These are phyloP conservation scores for Solioccasus polychromus DNA, from an alignment of 768 basidiomycete genomes.

Conservation along the genomic window DNA sequence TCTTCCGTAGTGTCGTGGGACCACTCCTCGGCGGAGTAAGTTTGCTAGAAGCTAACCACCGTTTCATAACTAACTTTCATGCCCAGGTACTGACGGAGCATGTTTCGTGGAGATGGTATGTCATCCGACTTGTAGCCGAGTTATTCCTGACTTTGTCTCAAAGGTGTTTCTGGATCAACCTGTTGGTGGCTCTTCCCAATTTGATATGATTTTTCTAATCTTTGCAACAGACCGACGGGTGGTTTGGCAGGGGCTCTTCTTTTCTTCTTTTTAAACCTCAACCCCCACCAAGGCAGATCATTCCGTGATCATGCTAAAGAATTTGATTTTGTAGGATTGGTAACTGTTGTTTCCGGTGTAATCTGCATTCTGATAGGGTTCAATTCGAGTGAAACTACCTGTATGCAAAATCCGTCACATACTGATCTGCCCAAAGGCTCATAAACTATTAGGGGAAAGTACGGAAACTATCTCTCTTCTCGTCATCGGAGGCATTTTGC, in stretches of 20 bases:
- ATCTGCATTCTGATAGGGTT: slow-evolving; percentile 38
- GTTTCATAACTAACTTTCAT: not conserved
- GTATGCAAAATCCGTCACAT: slow-evolving; percentile 11
- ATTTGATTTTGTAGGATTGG: slow-evolving; percentile 38
- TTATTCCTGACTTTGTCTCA: not conserved
- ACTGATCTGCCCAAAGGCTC: not conserved
- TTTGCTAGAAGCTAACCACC: not conserved
- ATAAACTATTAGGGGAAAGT: slow-evolving; percentile 19
- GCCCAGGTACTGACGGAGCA: slow-evolving; percentile 30
- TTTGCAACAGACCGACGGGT: slow-evolving; percentile 29
- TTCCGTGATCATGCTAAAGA: slow-evolving; percentile 28
- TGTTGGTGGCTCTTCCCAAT: slow-evolving; percentile 15
- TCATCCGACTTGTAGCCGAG: not conserved
- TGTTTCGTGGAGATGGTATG: slow-evolving; percentile 37
- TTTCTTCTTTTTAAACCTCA: slow-evolving; percentile 12
- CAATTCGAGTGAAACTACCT: slow-evolving; percentile 31
- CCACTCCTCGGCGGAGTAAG: slow-evolving; percentile 37
- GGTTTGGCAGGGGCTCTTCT: slow-evolving; percentile 28
- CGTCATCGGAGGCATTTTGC: slow-evolving; percentile 26
- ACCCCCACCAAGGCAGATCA: slow-evolving; percentile 28
- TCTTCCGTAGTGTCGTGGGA: slow-evolving; percentile 33
- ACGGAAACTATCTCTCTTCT: slow-evolving; percentile 34
- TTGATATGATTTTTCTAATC: not conserved
- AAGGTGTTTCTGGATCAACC: slow-evolving; percentile 32
- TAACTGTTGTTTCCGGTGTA: slow-evolving; percentile 31